A percentile compares a stretch with the other conserved stretches of the same genome.
Conservation (phyloP, 176 grass and related monocot species). For the Oryza coarctata region DNA sequence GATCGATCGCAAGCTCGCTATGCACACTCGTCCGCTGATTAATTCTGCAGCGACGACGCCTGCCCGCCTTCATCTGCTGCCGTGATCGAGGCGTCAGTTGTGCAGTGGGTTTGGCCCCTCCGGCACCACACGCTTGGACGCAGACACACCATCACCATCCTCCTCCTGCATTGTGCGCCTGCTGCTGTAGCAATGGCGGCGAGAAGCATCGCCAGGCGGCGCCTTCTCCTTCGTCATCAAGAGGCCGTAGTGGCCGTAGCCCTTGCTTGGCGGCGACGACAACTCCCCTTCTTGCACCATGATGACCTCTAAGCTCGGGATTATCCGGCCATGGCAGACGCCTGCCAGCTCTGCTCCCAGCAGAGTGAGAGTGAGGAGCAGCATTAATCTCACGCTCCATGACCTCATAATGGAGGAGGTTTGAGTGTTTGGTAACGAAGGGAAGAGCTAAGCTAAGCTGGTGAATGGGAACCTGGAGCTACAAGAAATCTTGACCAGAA, state of each 20-base stretch:
- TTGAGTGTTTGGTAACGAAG: not conserved
- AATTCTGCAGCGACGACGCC: no score
- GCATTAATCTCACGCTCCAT: not conserved
- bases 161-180: not conserved
- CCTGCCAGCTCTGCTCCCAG: slow-evolving; percentile 9
- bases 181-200: not conserved
- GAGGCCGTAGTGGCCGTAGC: not conserved
- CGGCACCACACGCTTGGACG: slow-evolving; percentile 30
- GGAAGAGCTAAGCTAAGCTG: not conserved
- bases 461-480: not conserved
- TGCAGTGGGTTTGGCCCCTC: slow-evolving; percentile 39
- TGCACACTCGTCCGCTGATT: no score
- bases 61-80: no score
- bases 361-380: not conserved
- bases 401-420: not conserved
- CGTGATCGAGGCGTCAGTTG: not conserved
- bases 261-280: not conserved
- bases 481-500: not conserved
- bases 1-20: no score
- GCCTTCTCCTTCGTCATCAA: not conserved
- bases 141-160: not conserved
- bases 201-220: not conserved
- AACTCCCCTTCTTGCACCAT: not conserved
- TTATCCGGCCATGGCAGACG: slow-evolving; percentile 17
- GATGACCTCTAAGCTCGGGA: slow-evolving; percentile 7